Evolutionary conservation across 176 grass and related monocot genomes (phyloP).

Genomic region (Themeda triandra): DNA sequence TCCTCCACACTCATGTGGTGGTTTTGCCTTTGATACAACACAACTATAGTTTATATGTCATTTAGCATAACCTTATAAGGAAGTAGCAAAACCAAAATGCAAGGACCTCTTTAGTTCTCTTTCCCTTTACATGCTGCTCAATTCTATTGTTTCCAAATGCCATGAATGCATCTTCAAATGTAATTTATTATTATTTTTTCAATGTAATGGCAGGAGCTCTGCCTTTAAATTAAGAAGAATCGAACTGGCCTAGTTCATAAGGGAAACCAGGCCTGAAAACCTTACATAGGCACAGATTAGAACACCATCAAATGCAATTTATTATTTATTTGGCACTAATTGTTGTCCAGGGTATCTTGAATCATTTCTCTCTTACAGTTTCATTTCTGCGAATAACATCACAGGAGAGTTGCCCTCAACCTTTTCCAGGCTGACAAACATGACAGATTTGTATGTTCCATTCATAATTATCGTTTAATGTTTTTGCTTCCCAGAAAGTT

Average conservation of each 20-base stretch:
- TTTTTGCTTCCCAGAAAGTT: constrained; percentile 30
- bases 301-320: background rate
- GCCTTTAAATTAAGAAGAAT: too few species aligned
- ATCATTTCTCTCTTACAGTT: constrained; percentile 59
- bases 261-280: too few species aligned
- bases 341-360: constrained; percentile 27
- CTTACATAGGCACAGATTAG: too few species aligned
- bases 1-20: background rate
- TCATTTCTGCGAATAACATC: constrained; percentile 89
- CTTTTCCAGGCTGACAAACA: constrained; percentile 66
- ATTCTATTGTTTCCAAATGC: background rate
- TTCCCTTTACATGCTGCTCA: background rate
- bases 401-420: constrained; percentile 81
- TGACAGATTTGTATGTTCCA: constrained; percentile 74
- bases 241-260: too few species aligned
- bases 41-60: background rate
- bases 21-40: background rate
- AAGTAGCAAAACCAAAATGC: background rate
- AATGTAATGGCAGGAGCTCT: too few species aligned
- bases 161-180: background rate
- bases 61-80: background rate
- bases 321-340: constrained; percentile 2
- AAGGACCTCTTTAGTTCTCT: background rate
- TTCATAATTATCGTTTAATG: constrained; percentile 3
- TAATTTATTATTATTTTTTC: background rate